A percentile compares a stretch with the other conserved stretches of the same genome.
phyloP scores from a whole-genome alignment of 345 rosid genomes.

The Syzygium aqueum region DNA sequence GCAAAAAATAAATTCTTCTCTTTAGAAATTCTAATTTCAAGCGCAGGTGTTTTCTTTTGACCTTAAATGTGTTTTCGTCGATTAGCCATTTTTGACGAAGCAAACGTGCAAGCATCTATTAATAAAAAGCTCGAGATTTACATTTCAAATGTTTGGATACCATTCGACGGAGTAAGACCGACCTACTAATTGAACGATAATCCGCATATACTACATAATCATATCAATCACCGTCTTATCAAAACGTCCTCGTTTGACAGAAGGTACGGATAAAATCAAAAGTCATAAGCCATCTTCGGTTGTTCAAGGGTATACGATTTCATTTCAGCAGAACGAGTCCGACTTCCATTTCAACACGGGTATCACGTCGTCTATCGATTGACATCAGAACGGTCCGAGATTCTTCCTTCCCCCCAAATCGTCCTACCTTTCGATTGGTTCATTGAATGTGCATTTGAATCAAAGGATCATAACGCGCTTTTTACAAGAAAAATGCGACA shows the following conservation, averaged over 20 bases:
- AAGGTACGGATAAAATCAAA: accelerated
- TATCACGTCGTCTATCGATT: not conserved
- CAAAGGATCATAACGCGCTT: not conserved
- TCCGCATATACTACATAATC: too few species aligned
- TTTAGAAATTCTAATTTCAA: too few species aligned
- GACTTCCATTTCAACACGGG: accelerated
- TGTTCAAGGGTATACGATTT: accelerated
- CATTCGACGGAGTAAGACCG: not conserved
- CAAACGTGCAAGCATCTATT: not conserved
- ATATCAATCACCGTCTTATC: too few species aligned
- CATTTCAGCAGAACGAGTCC: accelerated
- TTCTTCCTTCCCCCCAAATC: not conserved
- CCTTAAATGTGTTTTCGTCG: too few species aligned
- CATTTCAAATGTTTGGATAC: not conserved
- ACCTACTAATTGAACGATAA: too few species aligned
- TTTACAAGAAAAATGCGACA: not conserved
- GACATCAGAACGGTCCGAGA: accelerated
- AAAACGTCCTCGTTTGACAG: not conserved
- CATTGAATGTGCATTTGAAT: not conserved
- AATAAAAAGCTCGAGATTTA: accelerated
- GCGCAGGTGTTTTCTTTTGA: too few species aligned
- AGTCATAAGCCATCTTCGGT: accelerated
- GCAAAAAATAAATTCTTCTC: too few species aligned
- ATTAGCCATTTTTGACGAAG: too few species aligned
- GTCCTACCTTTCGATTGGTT: not conserved